Conservation (phyloP, 768 basidiomycete species). For the Ramaria sp. region DNA sequence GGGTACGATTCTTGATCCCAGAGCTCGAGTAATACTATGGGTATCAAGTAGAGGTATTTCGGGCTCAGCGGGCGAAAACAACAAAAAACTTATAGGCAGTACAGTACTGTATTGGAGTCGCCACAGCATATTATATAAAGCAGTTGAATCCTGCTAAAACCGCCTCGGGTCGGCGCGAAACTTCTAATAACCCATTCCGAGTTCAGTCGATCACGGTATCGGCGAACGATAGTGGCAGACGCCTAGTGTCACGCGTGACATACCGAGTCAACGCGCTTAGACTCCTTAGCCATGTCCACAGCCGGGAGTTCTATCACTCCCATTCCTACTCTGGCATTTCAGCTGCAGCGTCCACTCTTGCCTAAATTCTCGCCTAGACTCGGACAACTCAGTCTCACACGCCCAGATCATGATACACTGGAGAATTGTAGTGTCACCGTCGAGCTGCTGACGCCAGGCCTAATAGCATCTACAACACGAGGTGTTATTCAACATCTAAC, state of each 20-base stretch:
- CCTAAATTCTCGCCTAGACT: not conserved
- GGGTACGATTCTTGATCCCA: too few species aligned
- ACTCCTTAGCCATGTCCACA: not conserved
- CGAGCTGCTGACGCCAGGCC: constrained; percentile 47
- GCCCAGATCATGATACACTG: not conserved
- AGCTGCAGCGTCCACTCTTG: not conserved
- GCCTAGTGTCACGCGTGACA: not conserved
- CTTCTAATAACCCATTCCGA: too few species aligned
- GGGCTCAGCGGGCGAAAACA: too few species aligned
- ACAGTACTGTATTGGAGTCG: too few species aligned
- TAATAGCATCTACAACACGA: constrained; percentile 56
- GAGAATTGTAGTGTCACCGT: constrained; percentile 11
- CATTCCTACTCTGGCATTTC: not conserved
- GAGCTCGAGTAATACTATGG: too few species aligned
- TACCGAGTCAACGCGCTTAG: not conserved
- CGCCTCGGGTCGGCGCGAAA: too few species aligned
- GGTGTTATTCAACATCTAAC: constrained; percentile 70
- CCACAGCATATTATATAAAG: too few species aligned
- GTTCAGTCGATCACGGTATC: too few species aligned
- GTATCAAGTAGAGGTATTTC: too few species aligned
- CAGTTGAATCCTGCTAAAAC: too few species aligned
- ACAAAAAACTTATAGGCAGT: too few species aligned
- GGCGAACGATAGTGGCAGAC: constrained; percentile 18
- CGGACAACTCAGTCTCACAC: not conserved
- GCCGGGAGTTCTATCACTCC: not conserved